Conservation (phyloP, 176 grass and related monocot species). For the Poa annua region DNA sequence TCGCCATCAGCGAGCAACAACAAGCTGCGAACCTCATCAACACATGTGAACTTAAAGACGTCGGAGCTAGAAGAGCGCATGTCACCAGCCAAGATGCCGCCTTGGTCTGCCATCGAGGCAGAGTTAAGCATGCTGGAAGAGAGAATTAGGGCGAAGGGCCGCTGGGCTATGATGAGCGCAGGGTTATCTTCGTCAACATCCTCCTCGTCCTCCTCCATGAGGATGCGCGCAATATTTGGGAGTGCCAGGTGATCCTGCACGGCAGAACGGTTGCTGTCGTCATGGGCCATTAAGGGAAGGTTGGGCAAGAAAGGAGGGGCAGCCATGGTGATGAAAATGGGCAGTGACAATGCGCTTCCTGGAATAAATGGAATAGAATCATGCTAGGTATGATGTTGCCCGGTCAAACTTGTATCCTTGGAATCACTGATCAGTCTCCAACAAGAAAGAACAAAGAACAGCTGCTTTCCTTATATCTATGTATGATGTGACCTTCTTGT, state of each 20-base stretch:
- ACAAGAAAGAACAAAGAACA: conserved; percentile 15
- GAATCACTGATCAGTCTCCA: conserved; percentile 18
- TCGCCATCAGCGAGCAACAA: conserved; percentile 9
- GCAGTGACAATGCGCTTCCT: conserved; percentile 8
- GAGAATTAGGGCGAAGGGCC: conserved; percentile 27
- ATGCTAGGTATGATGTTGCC: conserved; percentile 14
- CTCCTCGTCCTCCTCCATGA: conserved; percentile 59
- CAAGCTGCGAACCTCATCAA: conserved; percentile 3
- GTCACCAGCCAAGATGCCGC: not conserved
- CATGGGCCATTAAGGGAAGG: not conserved
- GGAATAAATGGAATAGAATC: conserved; percentile 30
- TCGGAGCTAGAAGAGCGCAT: not conserved
- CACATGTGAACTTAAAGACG: conserved; percentile 16
- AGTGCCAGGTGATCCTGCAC: conserved; percentile 22
- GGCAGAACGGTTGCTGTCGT: not conserved
- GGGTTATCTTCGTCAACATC: not conserved
- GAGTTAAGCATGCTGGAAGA: conserved; percentile 1
- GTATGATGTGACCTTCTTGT: conserved; percentile 30
- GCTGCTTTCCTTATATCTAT: not conserved
- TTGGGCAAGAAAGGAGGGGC: conserved; percentile 15
- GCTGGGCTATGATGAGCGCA: conserved; percentile 10
- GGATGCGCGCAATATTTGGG: conserved; percentile 37
- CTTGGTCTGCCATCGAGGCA: conserved; percentile 23
- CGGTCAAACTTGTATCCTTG: conserved; percentile 1
- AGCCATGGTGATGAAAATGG: not conserved